Conservation (phyloP, 2,329 filamentous ascomycete genomes). For the Claviceps sp. region DNA sequence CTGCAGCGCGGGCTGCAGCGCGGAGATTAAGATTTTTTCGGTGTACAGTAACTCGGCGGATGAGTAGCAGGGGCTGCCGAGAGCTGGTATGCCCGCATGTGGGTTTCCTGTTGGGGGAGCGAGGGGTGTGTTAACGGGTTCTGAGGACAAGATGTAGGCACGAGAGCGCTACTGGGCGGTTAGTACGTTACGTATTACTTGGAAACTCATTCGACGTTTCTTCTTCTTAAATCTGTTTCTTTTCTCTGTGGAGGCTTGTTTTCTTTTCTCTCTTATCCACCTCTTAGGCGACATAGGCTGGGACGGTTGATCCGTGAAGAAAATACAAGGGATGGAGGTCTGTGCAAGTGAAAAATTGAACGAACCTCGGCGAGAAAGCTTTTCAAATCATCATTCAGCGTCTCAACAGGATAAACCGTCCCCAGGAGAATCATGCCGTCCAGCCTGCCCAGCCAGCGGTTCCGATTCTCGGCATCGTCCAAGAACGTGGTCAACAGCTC, state of each 20-base stretch:
- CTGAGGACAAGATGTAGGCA: slow-evolving; percentile 42
- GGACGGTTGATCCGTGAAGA: background rate
- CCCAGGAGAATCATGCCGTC: slow-evolving; percentile 37
- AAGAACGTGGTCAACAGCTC: slow-evolving; percentile 46
- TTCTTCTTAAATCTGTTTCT: background rate
- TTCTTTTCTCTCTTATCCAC: background rate
- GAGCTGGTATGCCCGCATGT: slow-evolving; percentile 24
- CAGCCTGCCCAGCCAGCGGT: slow-evolving; percentile 27
- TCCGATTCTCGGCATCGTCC: slow-evolving; percentile 38
- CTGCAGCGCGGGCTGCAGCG: slow-evolving; percentile 38
- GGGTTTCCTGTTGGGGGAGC: slow-evolving; percentile 37
- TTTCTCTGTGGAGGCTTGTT: background rate
- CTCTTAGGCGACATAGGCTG: too few relatives aligned
- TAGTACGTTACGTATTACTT: background rate
- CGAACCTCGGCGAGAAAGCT: slow-evolving; percentile 38
- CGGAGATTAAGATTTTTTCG: slow-evolving; percentile 49
- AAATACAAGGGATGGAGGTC: background rate
- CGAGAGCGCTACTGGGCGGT: slow-evolving; percentile 36
- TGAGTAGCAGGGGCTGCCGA: slow-evolving; percentile 58
- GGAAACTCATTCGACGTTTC: background rate
- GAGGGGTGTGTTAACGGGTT: slow-evolving; percentile 39
- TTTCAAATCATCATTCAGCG: slow-evolving; percentile 31
- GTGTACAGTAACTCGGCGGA: slow-evolving; percentile 44
- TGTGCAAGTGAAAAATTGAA: background rate
- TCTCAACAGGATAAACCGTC: slow-evolving; percentile 25